Evolutionary conservation across 1,284 basidiomycete genomes (phyloP).

Genomic region (Ceratobasidium sp.): DNA sequence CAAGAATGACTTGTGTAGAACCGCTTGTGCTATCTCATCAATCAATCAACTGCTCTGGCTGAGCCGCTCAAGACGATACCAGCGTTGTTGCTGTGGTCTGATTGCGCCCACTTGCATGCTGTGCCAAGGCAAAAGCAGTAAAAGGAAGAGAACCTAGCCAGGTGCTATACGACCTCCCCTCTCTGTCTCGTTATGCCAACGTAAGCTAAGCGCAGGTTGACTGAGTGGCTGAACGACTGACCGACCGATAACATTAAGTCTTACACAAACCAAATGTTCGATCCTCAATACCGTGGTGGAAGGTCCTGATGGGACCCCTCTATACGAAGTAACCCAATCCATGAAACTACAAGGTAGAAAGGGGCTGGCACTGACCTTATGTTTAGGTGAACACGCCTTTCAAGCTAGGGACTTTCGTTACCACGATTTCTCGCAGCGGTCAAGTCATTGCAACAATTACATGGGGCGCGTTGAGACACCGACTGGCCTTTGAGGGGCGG

Average conservation of each 20-base stretch:
- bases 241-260: neutral
- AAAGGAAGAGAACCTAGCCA: too few relatives aligned
- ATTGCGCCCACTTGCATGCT: too few relatives aligned
- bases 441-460: constrained; percentile 4
- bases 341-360: neutral
- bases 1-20: too few relatives aligned
- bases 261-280: constrained; percentile 5
- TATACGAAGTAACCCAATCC: neutral
- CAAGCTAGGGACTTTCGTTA: neutral
- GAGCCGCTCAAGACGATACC: too few relatives aligned
- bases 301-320: neutral
- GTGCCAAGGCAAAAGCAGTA: too few relatives aligned
- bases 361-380: neutral
- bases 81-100: too few relatives aligned
- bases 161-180: too few relatives aligned
- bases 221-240: too few relatives aligned
- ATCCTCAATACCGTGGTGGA: constrained; percentile 5
- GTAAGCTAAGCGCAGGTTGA: too few relatives aligned
- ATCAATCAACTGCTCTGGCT: too few relatives aligned
- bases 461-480: neutral
- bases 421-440: neutral
- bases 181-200: too few relatives aligned
- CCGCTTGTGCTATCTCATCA: too few relatives aligned
- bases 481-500: neutral
- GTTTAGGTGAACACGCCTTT: neutral